Percentiles rank a stretch among this genome's conserved stretches.
These are phyloP conservation scores for Aurifilum marmelostoma DNA, from an alignment of 2,329 filamentous ascomycete species.

Conservation along the genomic window DNA sequence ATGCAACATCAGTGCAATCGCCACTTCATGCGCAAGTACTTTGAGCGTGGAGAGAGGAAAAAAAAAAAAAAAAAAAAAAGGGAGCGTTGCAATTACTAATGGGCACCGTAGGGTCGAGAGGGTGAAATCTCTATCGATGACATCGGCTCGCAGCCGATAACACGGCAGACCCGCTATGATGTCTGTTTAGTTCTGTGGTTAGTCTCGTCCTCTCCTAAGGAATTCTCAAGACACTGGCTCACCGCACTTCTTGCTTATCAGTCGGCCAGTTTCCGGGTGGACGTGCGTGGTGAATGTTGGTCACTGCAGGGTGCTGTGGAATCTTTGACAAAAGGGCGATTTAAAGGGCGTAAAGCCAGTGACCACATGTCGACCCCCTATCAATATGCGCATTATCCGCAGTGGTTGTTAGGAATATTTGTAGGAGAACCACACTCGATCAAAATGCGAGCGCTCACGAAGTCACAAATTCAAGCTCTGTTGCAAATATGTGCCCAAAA, in stretches of 20 bases:
- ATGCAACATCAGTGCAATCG: background rate
- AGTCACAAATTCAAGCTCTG: no score
- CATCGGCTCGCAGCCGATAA: background rate
- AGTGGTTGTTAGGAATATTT: no score
- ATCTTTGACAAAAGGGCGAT: background rate
- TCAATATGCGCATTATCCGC: background rate
- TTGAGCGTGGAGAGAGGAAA: background rate
- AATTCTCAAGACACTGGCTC: background rate
- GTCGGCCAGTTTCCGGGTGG: background rate
- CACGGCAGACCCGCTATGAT: background rate
- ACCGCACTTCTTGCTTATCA: constrained; percentile 1
- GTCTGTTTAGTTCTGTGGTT: background rate
- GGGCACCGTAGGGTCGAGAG: background rate
- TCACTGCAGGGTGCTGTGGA: background rate
- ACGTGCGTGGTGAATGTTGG: background rate
- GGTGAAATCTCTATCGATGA: constrained; percentile 1
- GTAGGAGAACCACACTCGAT: no score
- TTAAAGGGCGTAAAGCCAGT: background rate
- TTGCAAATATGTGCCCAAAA: no score
- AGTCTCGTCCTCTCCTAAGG: background rate
- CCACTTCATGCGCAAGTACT: background rate
- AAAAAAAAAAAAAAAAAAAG: background rate
- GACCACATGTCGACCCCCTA: no score
- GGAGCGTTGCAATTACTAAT: background rate
- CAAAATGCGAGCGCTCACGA: no score